Evolutionary conservation across 2,329 filamentous ascomycete genomes (phyloP).

Genomic region (Akanthomyces lecanii): DNA sequence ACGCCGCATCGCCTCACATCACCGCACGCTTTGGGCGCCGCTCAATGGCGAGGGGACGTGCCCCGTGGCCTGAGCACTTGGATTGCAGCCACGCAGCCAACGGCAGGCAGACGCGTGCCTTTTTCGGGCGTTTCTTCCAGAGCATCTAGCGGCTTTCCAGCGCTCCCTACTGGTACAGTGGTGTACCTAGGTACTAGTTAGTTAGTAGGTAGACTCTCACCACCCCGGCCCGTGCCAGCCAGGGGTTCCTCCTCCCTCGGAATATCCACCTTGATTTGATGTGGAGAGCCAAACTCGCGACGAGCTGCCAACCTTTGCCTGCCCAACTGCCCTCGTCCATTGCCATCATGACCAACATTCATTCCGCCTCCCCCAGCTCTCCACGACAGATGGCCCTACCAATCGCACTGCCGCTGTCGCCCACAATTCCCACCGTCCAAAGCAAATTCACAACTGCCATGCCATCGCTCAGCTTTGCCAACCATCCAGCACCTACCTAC

Average conservation of each 20-base stretch:
- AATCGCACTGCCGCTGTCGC: background rate
- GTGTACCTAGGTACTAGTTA: no score
- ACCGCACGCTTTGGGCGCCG: background rate
- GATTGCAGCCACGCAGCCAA: background rate
- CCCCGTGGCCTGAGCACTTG: constrained; percentile 2
- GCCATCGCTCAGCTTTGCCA: no score
- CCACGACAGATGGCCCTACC: background rate
- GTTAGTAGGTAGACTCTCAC: background rate
- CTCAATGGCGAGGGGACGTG: background rate
- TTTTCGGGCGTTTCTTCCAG: background rate
- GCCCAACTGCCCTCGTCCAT: background rate
- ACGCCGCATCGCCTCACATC: no score
- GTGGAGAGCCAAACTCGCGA: no score
- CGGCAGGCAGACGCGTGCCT: background rate
- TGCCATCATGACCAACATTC: background rate
- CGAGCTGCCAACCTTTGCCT: background rate
- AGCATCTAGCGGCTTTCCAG: background rate
- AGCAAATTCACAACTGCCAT: background rate
- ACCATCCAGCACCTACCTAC: background rate
- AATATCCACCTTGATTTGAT: no score
- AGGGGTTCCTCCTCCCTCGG: background rate
- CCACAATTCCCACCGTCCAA: background rate
- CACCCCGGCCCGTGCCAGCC: background rate
- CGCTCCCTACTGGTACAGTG: background rate
- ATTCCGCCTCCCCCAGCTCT: background rate